Evolutionary conservation across 2,329 filamentous ascomycete species (phyloP), one percentile per base, ranked within the genome.

Genomic region (Colletotrichum lentis): DNA sequence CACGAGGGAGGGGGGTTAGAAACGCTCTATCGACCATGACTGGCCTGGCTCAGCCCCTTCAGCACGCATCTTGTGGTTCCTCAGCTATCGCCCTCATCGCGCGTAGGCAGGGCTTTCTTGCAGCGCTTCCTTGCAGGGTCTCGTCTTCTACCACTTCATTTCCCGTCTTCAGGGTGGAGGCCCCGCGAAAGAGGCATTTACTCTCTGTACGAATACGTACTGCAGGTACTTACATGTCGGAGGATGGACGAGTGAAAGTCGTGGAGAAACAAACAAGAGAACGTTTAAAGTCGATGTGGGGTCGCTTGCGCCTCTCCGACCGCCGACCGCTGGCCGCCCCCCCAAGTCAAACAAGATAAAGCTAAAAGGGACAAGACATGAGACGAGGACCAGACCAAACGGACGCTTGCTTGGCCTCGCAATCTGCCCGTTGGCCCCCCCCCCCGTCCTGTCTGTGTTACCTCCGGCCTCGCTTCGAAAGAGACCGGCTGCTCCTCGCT

Each of bases 31-130:
- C 24, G 39, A 37, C 43, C 22, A 24, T 31, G 49, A 18, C 57
- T 24, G 46, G 49, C 49, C 63, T 65, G 35, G 44, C 53, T 57
- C 64, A 67, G 54, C 60, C 55, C 60, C 60, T 58, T 64, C 60
- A 58, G 64, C 61, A 35, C 47, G 41, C 39, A 47, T 35, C 47
- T 47, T 31, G 27, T 31, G 27, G 27, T 31, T 31, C 27, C 53
- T 64, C 64, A 62, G 58, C 10, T 24, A 22, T 37, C 55, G n/a
- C 22, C 39, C 56, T 55, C 41, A n/a, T 44, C 57, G 20, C 46
- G 35, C 11, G 37, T 27, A 18, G 60, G 53, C 57, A 64, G 60
- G 60, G n/a, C n/a, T n/a, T n/a, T n/a, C n/a, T n/a, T n/a, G n/a
- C n/a, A n/a, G 24, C 4, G 53, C 50, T 22, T 64, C 52, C 59